These are phyloP conservation scores for Zopfochytrium polystomum DNA, from an alignment of 371 early-diverging fungal species.

Conservation along the genomic window DNA sequence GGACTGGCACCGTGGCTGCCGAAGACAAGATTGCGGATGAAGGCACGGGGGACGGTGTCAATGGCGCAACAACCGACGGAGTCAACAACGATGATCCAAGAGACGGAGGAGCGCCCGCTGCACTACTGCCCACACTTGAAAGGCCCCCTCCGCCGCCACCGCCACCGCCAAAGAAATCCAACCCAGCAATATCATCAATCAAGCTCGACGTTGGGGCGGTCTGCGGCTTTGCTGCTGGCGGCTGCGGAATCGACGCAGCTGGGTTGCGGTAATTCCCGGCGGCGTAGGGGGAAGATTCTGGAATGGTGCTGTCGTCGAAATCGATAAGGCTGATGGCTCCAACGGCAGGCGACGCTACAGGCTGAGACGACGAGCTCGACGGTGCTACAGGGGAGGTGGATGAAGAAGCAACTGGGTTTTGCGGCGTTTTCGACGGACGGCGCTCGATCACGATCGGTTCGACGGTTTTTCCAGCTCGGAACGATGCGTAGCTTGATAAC, in stretches of 20 bases:
- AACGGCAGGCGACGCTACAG: constrained; percentile 19
- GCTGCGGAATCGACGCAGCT: too few relatives aligned
- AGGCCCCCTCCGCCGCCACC: background rate
- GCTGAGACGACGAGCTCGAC: constrained; percentile 1
- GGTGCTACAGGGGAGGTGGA: too few relatives aligned
- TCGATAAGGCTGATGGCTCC: constrained; percentile 59
- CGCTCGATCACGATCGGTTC: constrained; percentile 20
- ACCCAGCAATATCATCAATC: constrained; percentile 11
- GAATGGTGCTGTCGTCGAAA: constrained; percentile 50
- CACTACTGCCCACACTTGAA: background rate
- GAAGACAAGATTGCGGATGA: background rate
- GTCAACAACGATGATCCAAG: background rate
- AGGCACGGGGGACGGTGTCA: background rate
- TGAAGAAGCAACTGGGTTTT: too few relatives aligned
- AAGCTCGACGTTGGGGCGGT: constrained; percentile 3
- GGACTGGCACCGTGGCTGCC: background rate
- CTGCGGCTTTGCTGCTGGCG: background rate
- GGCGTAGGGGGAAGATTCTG: constrained; percentile 22
- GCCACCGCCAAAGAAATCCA: constrained; percentile 21
- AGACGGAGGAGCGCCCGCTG: background rate
- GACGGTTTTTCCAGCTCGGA: constrained; percentile 53
- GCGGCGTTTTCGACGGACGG: constrained; percentile 22
- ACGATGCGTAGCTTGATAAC: constrained; percentile 71
- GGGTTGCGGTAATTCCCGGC: constrained; percentile 5
- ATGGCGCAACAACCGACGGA: background rate